Evolutionary conservation across 345 rosid species (phyloP).

Genomic region (Gossypium arboreum): DNA sequence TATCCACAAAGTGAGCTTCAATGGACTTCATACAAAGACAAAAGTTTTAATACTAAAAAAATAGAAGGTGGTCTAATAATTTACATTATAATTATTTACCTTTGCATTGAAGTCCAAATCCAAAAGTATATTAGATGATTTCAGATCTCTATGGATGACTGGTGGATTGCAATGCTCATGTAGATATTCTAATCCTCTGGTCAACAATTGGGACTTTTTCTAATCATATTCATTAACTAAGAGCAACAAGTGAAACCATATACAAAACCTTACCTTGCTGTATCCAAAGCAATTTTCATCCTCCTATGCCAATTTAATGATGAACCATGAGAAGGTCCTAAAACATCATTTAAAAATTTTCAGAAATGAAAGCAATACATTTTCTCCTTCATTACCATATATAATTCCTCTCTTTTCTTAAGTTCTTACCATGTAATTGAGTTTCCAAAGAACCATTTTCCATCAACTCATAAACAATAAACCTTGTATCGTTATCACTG

Average conservation of each 20-base stretch:
- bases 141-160: constrained; percentile 97
- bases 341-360: neutral
- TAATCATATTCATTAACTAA: neutral
- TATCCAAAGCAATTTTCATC: constrained; percentile 91
- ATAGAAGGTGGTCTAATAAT: constrained; percentile 7
- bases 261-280: constrained; percentile 52
- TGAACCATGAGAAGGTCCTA: constrained; percentile 77
- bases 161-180: constrained; percentile 86
- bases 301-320: constrained; percentile 77
- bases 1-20: constrained; percentile 14
- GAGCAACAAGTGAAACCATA: neutral
- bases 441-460: constrained; percentile 80
- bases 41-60: neutral
- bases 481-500: constrained; percentile 45
- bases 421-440: constrained; percentile 70
- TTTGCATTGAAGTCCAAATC: constrained; percentile 89
- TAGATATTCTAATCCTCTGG: constrained; percentile 92
- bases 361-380: neutral
- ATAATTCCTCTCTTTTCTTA: neutral
- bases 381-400: neutral
- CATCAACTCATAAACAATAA: constrained; percentile 89
- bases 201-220: constrained; percentile 22
- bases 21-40: neutral
- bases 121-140: constrained; percentile 88
- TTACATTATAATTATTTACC: constrained; percentile 39